A percentile compares a stretch with the other conserved stretches of the same genome.
phyloP scores from a whole-genome alignment of 495 filamentous ascomycete genomes.

The Hypoxylon crocopeplum region DNA sequence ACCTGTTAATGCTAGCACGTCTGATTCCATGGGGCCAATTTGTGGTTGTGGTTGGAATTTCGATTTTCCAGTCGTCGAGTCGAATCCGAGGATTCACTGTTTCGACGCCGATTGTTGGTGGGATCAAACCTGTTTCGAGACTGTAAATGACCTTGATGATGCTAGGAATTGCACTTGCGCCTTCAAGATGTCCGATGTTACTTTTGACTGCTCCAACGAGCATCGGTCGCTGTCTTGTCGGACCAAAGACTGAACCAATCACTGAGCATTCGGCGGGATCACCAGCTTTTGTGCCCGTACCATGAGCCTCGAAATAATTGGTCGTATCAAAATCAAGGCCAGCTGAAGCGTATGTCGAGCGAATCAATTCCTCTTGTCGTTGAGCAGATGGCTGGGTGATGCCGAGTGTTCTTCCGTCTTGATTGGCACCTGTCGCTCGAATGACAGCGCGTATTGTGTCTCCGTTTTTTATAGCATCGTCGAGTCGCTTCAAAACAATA shows the following conservation, averaged over 20 bases:
- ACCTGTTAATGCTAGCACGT: neutral
- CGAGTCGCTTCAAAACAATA: neutral
- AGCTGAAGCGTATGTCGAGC: neutral
- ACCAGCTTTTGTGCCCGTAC: neutral
- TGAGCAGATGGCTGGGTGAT: neutral
- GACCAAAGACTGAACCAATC: neutral
- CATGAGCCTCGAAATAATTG: neutral
- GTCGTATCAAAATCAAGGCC: neutral
- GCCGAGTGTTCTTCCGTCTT: neutral
- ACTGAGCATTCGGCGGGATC: neutral
- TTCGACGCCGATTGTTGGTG: conserved; percentile 47
- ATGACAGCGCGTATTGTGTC: neutral
- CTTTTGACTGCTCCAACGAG: conserved; percentile 28
- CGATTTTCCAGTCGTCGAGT: neutral
- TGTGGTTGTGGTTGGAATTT: neutral
- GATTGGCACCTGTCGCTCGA: neutral
- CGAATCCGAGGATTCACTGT: conserved; percentile 25
- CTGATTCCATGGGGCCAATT: neutral
- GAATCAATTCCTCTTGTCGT: neutral
- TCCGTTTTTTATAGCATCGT: neutral
- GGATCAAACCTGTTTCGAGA: conserved; percentile 53
- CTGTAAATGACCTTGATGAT: conserved; percentile 52
- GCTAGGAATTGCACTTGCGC: conserved; percentile 47
- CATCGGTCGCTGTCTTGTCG: neutral
- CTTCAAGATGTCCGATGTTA: conserved; percentile 52